phyloP scores from a whole-genome alignment of 805 yeast genomes.

The Clavispora carvajalis region DNA sequence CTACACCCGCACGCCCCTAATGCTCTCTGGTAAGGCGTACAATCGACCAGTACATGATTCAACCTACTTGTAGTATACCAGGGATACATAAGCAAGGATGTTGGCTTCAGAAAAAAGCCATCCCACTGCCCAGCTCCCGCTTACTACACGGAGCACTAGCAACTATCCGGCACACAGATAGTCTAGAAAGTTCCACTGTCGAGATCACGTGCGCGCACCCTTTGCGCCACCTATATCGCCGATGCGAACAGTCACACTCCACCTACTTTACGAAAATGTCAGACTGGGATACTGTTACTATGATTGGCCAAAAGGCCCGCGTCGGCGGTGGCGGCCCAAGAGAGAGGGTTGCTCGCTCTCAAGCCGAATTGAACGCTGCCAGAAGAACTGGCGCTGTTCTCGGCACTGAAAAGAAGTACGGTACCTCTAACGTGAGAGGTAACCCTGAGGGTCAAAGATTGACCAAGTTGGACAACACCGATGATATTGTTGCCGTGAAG shows the following conservation, averaged over 20 bases:
- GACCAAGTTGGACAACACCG: slow-evolving; percentile 88
- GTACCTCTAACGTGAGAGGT: slow-evolving; percentile 49
- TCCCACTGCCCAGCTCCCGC: neutral
- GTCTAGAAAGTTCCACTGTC: slow-evolving; percentile 1
- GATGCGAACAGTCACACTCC: slow-evolving; percentile 2
- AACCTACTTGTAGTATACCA: no score
- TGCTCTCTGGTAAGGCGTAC: no score
- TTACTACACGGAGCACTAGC: no score
- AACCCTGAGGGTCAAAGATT: slow-evolving; percentile 93
- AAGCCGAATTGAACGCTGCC: slow-evolving; percentile 82
- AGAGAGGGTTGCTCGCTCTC: slow-evolving; percentile 73
- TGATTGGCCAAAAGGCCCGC: slow-evolving; percentile 85
- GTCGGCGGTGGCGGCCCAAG: slow-evolving; percentile 87
- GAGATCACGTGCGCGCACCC: neutral
- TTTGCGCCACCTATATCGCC: neutral
- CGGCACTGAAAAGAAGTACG: slow-evolving; percentile 90
- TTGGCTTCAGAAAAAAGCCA: no score
- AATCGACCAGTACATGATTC: no score
- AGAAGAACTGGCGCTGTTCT: slow-evolving; percentile 87
- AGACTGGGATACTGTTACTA: slow-evolving; percentile 91
- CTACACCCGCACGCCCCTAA: no score
- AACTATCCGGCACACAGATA: neutral
- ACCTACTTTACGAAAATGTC: slow-evolving; percentile 26
- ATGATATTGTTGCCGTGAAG: slow-evolving; percentile 89
- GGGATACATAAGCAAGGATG: no score